These are phyloP conservation scores for Helotiales sp. DNA, from an alignment of 2,329 filamentous ascomycete genomes.

Conservation along the genomic window DNA sequence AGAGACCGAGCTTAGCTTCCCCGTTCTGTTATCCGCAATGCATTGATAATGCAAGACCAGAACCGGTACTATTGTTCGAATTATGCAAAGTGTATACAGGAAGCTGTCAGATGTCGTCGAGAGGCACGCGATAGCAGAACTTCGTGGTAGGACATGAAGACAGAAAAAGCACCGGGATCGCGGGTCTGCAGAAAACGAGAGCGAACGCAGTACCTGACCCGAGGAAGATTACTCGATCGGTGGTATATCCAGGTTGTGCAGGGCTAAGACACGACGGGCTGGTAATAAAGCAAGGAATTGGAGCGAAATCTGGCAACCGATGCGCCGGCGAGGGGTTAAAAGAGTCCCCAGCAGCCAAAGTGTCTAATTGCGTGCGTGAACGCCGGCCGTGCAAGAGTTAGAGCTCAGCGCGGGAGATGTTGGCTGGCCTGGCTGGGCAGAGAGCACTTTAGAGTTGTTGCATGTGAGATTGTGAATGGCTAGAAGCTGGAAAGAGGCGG, in stretches of 20 bases:
- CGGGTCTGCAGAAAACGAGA: slow-evolving; percentile 23
- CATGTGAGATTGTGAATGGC: background rate
- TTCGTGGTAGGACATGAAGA: slow-evolving; percentile 24
- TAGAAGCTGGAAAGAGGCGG: too few relatives aligned
- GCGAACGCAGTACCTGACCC: slow-evolving; percentile 14
- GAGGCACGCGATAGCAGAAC: slow-evolving; percentile 20
- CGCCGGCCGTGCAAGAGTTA: too few relatives aligned
- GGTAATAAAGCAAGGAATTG: too few relatives aligned
- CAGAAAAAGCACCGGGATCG: slow-evolving; percentile 25
- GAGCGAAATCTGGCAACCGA: too few relatives aligned
- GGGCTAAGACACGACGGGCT: too few relatives aligned
- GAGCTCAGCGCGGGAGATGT: too few relatives aligned
- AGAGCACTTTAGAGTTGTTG: background rate
- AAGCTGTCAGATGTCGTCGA: slow-evolving; percentile 7
- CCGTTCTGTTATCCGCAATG: background rate
- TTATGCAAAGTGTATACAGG: background rate
- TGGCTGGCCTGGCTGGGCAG: too few relatives aligned
- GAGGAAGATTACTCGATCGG: background rate
- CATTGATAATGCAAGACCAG: background rate
- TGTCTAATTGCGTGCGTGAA: too few relatives aligned
- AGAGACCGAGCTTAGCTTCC: background rate
- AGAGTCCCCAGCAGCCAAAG: too few relatives aligned
- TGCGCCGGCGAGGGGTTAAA: too few relatives aligned
- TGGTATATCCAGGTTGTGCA: too few relatives aligned
- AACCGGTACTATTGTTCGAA: background rate